Evolutionary conservation across 139 green algal species (phyloP).

Genomic region (Tetraselmis striata): DNA sequence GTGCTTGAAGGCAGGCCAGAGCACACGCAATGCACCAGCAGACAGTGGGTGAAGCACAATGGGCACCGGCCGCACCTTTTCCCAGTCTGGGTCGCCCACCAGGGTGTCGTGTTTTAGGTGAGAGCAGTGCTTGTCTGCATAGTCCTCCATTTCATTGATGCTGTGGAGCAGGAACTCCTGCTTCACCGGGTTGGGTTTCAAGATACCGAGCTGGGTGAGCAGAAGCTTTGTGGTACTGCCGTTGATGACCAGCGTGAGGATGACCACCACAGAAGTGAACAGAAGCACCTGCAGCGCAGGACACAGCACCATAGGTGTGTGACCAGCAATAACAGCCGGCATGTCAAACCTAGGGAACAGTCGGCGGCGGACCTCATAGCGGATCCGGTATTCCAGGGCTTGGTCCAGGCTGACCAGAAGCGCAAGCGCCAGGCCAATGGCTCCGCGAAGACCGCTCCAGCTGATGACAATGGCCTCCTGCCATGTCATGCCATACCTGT

Average conservation of each 20-base stretch:
- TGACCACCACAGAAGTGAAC: constrained; percentile 32
- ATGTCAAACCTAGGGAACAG: too few species aligned
- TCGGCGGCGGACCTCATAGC: not conserved
- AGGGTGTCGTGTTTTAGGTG: not conserved
- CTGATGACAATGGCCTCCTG: constrained; percentile 38
- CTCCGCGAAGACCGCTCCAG: constrained; percentile 53
- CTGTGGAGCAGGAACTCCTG: constrained; percentile 25
- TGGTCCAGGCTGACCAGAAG: constrained; percentile 45
- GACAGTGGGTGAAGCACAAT: not conserved
- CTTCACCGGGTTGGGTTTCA: constrained; percentile 21
- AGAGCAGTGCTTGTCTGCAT: not conserved
- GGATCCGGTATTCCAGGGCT: constrained; percentile 15
- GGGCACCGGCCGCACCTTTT: not conserved
- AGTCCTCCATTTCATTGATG: constrained; percentile 10
- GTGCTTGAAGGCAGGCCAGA: too few species aligned
- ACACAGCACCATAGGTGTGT: too few species aligned
- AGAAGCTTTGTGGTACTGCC: constrained; percentile 23
- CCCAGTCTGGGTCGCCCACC: not conserved
- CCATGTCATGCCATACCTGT: constrained; percentile 38
- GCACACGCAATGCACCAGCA: too few species aligned
- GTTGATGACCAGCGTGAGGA: constrained; percentile 30
- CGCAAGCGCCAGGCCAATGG: constrained; percentile 52
- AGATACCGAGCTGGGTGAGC: constrained; percentile 20
- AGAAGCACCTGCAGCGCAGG: constrained; percentile 34
- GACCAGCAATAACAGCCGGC: too few species aligned